A percentile compares a stretch with the other conserved stretches of the same genome.
phyloP scores from a whole-genome alignment of 805 yeast species.

The Ogataea philodendri region DNA sequence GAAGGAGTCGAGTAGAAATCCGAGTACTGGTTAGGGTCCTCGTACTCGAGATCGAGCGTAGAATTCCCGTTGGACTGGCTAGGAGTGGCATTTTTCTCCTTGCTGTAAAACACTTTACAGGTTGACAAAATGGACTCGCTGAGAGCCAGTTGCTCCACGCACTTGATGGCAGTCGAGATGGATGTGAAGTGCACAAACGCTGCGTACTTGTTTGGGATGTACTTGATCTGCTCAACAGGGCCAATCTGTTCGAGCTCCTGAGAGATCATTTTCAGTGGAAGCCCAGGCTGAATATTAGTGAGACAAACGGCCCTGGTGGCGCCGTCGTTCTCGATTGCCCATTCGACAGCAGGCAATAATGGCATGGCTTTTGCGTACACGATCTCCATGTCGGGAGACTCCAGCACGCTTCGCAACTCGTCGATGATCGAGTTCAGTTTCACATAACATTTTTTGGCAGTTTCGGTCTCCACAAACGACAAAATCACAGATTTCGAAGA shows the following conservation, averaged over 20 bases:
- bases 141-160: slow-evolving; percentile 38
- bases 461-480: slow-evolving; percentile 26
- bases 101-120: slow-evolving; percentile 31
- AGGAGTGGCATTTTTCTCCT: slow-evolving; percentile 23
- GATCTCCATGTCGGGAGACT: slow-evolving; percentile 39
- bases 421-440: slow-evolving; percentile 16
- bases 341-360: slow-evolving; percentile 25
- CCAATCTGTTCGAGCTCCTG: slow-evolving; percentile 41
- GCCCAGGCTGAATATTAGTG: slow-evolving; percentile 24
- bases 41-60: slow-evolving; percentile 13
- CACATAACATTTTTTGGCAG: slow-evolving; percentile 25
- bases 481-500: slow-evolving; percentile 17
- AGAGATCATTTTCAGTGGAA: slow-evolving; percentile 25
- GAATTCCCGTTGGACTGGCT: slow-evolving; percentile 6
- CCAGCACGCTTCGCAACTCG: slow-evolving; percentile 30
- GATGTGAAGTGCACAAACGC: slow-evolving; percentile 42
- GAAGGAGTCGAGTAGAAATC: slow-evolving; percentile 29
- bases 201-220: slow-evolving; percentile 23
- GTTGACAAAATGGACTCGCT: slow-evolving; percentile 24
- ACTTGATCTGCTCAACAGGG: slow-evolving; percentile 37
- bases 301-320: slow-evolving; percentile 33
- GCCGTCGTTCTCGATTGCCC: slow-evolving; percentile 32
- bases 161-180: slow-evolving; percentile 45
- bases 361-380: slow-evolving; percentile 34
- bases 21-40: slow-evolving; percentile 10